These are phyloP conservation scores for Pichia sp. DNA, from an alignment of 1,139 yeast genomes.

Conservation along the genomic window DNA sequence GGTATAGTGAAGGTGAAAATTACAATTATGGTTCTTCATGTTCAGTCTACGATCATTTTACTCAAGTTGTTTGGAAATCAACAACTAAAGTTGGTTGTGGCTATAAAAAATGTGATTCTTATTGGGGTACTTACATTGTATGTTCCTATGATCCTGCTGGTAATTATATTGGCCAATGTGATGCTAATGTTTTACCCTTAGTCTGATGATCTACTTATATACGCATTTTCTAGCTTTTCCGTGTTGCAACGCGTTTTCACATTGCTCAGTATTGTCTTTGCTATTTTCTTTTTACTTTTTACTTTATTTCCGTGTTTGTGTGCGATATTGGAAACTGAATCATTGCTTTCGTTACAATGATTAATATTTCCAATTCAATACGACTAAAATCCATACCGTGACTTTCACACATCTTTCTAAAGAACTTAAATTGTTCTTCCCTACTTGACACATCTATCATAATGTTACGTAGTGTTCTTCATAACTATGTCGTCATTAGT, in stretches of 20 bases:
- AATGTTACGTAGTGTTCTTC: no score
- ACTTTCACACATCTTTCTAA: no score
- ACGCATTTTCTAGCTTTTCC: background rate
- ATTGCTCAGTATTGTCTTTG: background rate
- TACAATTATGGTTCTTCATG: conserved; percentile 44
- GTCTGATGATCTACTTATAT: background rate
- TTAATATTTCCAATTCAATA: no score
- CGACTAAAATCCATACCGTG: no score
- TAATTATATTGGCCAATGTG: conserved; percentile 47
- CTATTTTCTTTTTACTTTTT: no score
- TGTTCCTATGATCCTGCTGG: conserved; percentile 66
- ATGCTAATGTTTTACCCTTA: conserved; percentile 44
- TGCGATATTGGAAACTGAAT: no score
- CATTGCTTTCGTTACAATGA: no score
- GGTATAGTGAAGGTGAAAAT: conserved; percentile 56
- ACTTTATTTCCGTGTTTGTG: no score
- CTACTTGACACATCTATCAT: no score
- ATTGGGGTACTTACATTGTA: conserved; percentile 51
- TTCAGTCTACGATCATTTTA: conserved; percentile 42
- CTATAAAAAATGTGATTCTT: conserved; percentile 39
- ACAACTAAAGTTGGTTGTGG: conserved; percentile 59
- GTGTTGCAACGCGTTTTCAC: background rate
- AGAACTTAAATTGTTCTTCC: no score
- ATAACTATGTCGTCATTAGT: no score
- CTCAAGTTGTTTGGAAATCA: conserved; percentile 62